Conservation (phyloP, 2,329 filamentous ascomycete genomes). For the Botrytis byssoidea region DNA sequence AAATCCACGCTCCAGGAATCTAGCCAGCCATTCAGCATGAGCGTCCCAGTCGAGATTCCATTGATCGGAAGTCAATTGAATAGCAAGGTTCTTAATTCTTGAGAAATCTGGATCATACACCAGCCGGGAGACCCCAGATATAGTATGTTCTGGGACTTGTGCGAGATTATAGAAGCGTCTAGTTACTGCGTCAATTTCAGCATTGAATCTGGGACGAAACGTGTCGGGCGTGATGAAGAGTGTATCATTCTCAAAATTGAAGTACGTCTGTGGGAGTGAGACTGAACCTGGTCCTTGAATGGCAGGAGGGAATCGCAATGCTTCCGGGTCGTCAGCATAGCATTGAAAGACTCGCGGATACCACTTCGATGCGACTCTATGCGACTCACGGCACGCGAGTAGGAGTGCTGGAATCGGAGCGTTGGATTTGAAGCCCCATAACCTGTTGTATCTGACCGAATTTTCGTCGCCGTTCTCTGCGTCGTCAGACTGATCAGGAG, state of each 20-base stretch:
- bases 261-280: constrained; percentile 19
- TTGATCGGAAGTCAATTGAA: not conserved
- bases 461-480: not conserved
- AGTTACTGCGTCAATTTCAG: not conserved
- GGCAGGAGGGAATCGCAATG: not conserved
- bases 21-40: not conserved
- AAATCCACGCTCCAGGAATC: not conserved
- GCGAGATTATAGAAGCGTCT: too few relatives aligned
- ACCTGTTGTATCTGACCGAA: not conserved
- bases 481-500: not conserved
- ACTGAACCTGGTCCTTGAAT: not conserved
- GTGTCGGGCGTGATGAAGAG: constrained; percentile 9
- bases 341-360: constrained; percentile 10
- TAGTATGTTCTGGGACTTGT: not conserved
- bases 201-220: not conserved
- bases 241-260: constrained; percentile 11
- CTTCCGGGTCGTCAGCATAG: not conserved
- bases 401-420: constrained; percentile 9
- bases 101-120: not conserved
- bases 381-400: constrained; percentile 13
- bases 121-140: not conserved
- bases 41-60: not conserved
- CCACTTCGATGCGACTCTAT: not conserved
- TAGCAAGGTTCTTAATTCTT: not conserved
- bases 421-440: constrained; percentile 9